Percentiles rank a stretch among this genome's conserved stretches.
These are phyloP conservation scores for Grifola frondosa DNA, from an alignment of 1,284 basidiomycete genomes.

Conservation along the genomic window DNA sequence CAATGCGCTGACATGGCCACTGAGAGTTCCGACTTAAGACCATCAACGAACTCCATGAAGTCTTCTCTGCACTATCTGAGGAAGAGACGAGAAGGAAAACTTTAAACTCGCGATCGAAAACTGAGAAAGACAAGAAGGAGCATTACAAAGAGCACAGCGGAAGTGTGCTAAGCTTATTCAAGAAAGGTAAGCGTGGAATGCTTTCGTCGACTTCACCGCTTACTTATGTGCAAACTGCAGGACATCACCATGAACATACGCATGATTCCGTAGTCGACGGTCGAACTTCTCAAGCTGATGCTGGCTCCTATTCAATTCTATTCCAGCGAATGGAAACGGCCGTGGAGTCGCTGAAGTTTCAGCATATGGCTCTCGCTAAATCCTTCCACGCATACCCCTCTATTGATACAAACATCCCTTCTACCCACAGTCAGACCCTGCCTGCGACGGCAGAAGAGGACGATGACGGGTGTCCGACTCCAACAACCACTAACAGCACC, in stretches of 20 bases:
- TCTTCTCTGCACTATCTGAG: constrained; percentile 21
- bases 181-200: constrained; percentile 31
- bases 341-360: constrained; percentile 56
- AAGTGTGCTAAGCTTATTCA: constrained; percentile 29
- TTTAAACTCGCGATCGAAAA: constrained; percentile 16
- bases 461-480: constrained; percentile 31
- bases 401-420: constrained; percentile 37
- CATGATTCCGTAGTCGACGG: constrained; percentile 12
- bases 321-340: constrained; percentile 43
- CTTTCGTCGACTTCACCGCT: too few species aligned
- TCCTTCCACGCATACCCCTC: constrained; percentile 40
- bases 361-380: constrained; percentile 53
- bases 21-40: constrained; percentile 21
- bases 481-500: constrained; percentile 33
- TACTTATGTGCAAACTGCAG: constrained; percentile 5
- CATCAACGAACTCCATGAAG: constrained; percentile 28
- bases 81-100: constrained; percentile 25
- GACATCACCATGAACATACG: constrained; percentile 19
- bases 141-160: constrained; percentile 25
- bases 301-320: constrained; percentile 16
- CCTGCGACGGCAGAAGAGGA: constrained; percentile 53
- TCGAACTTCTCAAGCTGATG: constrained; percentile 9
- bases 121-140: constrained; percentile 26
- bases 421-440: constrained; percentile 40
- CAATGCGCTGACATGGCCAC: constrained; percentile 1